Evolutionary conservation across 2,329 filamentous ascomycete species (phyloP).

Genomic region (Blastomyces percursus): DNA sequence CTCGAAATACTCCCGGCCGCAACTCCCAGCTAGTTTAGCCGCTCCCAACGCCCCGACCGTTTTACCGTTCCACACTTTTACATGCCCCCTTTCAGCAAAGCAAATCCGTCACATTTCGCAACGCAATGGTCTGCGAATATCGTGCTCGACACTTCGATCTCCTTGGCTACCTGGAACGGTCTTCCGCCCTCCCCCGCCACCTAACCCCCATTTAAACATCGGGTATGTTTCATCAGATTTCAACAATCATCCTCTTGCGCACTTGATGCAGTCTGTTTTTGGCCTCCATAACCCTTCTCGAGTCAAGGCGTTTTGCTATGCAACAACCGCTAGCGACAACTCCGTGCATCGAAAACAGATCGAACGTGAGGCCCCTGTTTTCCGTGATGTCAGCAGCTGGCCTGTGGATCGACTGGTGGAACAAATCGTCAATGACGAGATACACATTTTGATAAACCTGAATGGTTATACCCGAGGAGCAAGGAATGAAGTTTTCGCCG

Average conservation of each 20-base stretch:
- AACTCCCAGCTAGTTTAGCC: constrained; percentile 59
- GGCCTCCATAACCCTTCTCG: constrained; percentile 66
- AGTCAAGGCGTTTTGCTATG: constrained; percentile 86
- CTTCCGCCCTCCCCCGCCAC: constrained; percentile 74
- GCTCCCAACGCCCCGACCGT: constrained; percentile 87
- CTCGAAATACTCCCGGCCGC: constrained; percentile 58
- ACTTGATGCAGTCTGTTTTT: constrained; percentile 98
- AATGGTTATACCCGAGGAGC: constrained; percentile 96
- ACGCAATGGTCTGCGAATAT: constrained; percentile 85
- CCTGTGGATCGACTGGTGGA: constrained; percentile 69
- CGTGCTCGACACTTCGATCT: constrained; percentile 73
- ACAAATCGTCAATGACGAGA: constrained; percentile 75
- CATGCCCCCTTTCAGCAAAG: constrained; percentile 79
- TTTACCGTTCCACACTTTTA: constrained; percentile 95
- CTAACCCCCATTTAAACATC: constrained; percentile 71
- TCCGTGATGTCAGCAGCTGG: constrained; percentile 81
- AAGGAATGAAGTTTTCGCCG: constrained; percentile 95
- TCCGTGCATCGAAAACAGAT: constrained; percentile 88
- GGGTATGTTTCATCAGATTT: constrained; percentile 98
- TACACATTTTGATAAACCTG: constrained; percentile 93
- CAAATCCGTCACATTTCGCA: constrained; percentile 92
- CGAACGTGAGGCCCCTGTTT: constrained; percentile 81
- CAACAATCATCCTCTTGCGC: constrained; percentile 93
- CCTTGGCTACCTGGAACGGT: constrained; percentile 76
- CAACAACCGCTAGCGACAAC: constrained; percentile 81